Conservation (phyloP, 768 basidiomycete genomes). For the Daedaleopsis sinensis region DNA sequence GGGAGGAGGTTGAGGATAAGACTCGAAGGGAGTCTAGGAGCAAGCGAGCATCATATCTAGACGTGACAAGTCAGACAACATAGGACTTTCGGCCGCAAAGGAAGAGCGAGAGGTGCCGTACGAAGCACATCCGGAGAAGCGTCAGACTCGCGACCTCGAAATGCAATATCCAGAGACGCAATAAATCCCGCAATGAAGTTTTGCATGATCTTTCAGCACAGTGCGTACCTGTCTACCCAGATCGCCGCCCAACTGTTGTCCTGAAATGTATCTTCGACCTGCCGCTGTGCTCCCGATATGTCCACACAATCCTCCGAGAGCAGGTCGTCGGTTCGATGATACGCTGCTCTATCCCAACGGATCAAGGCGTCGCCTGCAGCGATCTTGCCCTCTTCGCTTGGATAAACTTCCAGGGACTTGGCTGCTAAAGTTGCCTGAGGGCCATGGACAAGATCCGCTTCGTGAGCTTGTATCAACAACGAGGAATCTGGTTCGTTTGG, state of each 20-base stretch:
- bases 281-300: slow-evolving; percentile 7
- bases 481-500: slow-evolving; percentile 21
- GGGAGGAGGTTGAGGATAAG: slow-evolving; percentile 16
- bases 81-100: slow-evolving; percentile 3
- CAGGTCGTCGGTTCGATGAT: background rate
- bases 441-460: slow-evolving; percentile 71
- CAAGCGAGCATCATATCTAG: slow-evolving; percentile 82
- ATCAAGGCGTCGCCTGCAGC: slow-evolving; percentile 38
- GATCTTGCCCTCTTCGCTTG: slow-evolving; percentile 21
- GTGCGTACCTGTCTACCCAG: slow-evolving; percentile 85
- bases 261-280: background rate
- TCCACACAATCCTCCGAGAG: slow-evolving; percentile 11
- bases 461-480: slow-evolving; percentile 65
- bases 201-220: slow-evolving; percentile 14
- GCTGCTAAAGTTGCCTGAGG: slow-evolving; percentile 45
- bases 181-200: background rate
- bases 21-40: slow-evolving; percentile 57
- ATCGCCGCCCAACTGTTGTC: slow-evolving; percentile 35
- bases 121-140: slow-evolving; percentile 19
- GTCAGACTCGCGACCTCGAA: background rate
- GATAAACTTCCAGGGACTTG: slow-evolving; percentile 35
- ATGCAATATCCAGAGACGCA: background rate
- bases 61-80: slow-evolving; percentile 1
- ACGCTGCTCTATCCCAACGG: slow-evolving; percentile 8
- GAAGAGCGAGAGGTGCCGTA: slow-evolving; percentile 15